phyloP scores from a whole-genome alignment of 2,329 filamentous ascomycete species.

The Didymella pinodella region DNA sequence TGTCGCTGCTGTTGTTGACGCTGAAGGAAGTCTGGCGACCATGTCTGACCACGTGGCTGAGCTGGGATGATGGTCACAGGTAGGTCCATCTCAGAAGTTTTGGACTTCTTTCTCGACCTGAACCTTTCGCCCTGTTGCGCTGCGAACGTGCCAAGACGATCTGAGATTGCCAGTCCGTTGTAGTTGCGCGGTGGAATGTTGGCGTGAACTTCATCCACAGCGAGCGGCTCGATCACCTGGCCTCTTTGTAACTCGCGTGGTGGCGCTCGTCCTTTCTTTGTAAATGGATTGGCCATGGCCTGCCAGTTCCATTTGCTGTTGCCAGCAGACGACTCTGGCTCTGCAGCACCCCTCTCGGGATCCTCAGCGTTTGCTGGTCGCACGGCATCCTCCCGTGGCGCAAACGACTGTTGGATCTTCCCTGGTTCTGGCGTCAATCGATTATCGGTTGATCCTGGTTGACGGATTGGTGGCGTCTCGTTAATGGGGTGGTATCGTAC shows the following conservation, averaged over 20 bases:
- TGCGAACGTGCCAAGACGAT: slow-evolving; percentile 58
- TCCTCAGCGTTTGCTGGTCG: slow-evolving; percentile 34
- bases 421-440: slow-evolving; percentile 20
- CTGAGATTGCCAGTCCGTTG: slow-evolving; percentile 54
- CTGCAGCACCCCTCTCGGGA: slow-evolving; percentile 39
- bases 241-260: slow-evolving; percentile 68
- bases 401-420: slow-evolving; percentile 9
- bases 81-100: slow-evolving; percentile 53
- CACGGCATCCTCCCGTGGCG: slow-evolving; percentile 10
- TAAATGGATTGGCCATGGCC: slow-evolving; percentile 64
- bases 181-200: slow-evolving; percentile 55
- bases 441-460: slow-evolving; percentile 28
- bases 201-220: slow-evolving; percentile 44
- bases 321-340: slow-evolving; percentile 18
- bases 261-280: slow-evolving; percentile 64
- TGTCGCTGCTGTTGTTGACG: slow-evolving; percentile 26
- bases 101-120: slow-evolving; percentile 49
- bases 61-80: slow-evolving; percentile 69
- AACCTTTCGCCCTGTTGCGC: slow-evolving; percentile 58
- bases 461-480: slow-evolving; percentile 45
- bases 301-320: slow-evolving; percentile 57
- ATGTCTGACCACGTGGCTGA: slow-evolving; percentile 63
- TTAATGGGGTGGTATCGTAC: slow-evolving; percentile 67
- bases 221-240: slow-evolving; percentile 57
- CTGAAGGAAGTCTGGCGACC: slow-evolving; percentile 57